Conservation (phyloP, 2,329 filamentous ascomycete genomes). For the Endothia cerciana region DNA sequence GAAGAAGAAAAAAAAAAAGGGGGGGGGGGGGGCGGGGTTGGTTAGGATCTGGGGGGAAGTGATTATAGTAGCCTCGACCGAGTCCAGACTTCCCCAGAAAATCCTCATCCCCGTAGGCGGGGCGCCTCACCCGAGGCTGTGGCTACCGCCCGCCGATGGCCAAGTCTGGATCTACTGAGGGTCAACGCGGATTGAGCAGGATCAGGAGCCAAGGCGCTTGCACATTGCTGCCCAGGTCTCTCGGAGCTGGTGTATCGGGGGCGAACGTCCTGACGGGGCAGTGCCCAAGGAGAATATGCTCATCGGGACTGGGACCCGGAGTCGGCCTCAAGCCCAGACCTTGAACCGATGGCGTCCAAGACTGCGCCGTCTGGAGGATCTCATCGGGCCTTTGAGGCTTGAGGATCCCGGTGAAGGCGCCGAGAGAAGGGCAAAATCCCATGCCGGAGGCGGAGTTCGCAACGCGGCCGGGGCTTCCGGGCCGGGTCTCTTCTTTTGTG, state of each 20-base stretch:
- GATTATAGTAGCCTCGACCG: background rate
- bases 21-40: background rate
- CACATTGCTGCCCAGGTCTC: background rate
- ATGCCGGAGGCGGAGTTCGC: background rate
- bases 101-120: too few species aligned
- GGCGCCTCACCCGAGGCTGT: background rate
- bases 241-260: background rate
- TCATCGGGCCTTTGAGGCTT: too few species aligned
- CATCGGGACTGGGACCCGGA: too few species aligned
- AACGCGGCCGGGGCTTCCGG: background rate
- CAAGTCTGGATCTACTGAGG: background rate
- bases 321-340: too few species aligned
- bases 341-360: too few species aligned
- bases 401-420: too few species aligned
- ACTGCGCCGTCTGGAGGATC: too few species aligned
- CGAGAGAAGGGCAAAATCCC: too few species aligned
- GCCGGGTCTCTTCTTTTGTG: background rate
- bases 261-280: background rate
- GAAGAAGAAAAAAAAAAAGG: background rate
- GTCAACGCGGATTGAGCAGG: background rate
- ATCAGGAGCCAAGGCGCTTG: background rate
- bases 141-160: background rate
- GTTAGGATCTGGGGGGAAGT: background rate
- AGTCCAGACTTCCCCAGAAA: conserved; percentile 4
- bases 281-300: too few species aligned